Evolutionary conservation across 345 rosid genomes (phyloP), one percentile per base, ranked within the genome.

Genomic region (Punica granatum): DNA sequence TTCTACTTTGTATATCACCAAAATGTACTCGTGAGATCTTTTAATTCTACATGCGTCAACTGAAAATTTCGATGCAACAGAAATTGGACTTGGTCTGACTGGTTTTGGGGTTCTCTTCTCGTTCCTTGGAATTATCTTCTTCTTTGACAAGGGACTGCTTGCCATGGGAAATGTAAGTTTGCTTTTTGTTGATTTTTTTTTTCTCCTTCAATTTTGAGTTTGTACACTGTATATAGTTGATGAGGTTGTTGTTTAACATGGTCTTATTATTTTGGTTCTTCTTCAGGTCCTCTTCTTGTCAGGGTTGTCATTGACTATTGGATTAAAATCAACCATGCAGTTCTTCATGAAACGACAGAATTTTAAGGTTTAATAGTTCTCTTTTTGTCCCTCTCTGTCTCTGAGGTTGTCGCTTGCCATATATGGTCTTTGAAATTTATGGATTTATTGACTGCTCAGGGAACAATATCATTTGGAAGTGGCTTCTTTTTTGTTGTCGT

Each of bases 111-210:
- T 93, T 35, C 88, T 89, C 80, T 93, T 93, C 80, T 73, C 97
- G 25, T 82, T 93, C 66, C 75, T 90, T 76, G 98, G 98, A 69
- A 77, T 94, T 42, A 68, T 91, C 67, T 91, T 94, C 79, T 88
- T 93, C 82, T 90, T 93, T 35, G 98, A 90, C 74, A 87, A 90
- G 84, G 99, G 97, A 73, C 82, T 93, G 66, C 88, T 93, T 63
- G 99, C 99, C 59, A 89, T 93, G 96, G 99, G 99, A 70, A 93
- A 93, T 86, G 99, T 93, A 78, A 81, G 89, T 35, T n/a, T 62
- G 15, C 10, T 62, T 35, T 62, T 34, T 32, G 26, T 62, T 15
- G n/a, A 19, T 35, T 6, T n/a, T n/a, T n/a, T n/a, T n/a, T n/a
- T n/a, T n/a, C n/a, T n/a, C n/a, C n/a, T 62, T 33, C 28, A 33